Percentiles rank a stretch among this genome's conserved stretches.
Conservation (phyloP, 176 grass and related monocot species). For the Avena insularis region DNA sequence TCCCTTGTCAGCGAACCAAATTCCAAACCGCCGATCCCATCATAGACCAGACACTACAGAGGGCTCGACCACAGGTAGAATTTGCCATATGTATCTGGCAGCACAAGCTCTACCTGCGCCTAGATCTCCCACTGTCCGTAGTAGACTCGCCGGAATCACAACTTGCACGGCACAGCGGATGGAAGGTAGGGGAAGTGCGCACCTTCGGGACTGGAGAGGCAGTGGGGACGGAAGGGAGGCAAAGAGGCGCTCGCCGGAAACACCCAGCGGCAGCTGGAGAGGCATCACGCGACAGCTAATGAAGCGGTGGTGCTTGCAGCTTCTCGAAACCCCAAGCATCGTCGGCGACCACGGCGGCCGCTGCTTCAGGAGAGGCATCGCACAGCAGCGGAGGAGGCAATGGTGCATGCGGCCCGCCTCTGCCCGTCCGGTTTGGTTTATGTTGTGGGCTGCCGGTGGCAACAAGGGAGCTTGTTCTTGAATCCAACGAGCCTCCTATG, state of each 20-base stretch:
- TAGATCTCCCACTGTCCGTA: neutral
- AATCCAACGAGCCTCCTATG: neutral
- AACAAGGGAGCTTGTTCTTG: conserved; percentile 26
- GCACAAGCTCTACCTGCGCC: too few species aligned
- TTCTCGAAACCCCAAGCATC: neutral
- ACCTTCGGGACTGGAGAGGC: conserved; percentile 67
- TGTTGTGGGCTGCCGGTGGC: conserved; percentile 16
- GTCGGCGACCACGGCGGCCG: neutral
- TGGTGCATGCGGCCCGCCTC: conserved; percentile 30
- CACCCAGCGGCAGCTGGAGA: conserved; percentile 9
- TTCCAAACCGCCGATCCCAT: neutral
- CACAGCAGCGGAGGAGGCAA: conserved; percentile 25
- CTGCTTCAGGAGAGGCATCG: conserved; percentile 35
- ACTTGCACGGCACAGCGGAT: neutral
- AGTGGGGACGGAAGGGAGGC: conserved; percentile 47
- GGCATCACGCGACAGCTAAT: conserved; percentile 25
- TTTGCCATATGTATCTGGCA: neutral
- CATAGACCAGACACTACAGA: neutral
- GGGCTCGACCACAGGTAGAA: neutral
- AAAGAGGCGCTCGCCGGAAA: conserved; percentile 46
- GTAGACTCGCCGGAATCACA: neutral
- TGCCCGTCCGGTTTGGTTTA: conserved; percentile 19
- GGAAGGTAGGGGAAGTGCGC: neutral
- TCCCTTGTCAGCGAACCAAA: neutral
- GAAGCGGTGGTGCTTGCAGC: conserved; percentile 30